A percentile compares a stretch with the other conserved stretches of the same genome.
phyloP scores from a whole-genome alignment of 148 eudicot species.

The Vaccinium macrocarpon region DNA sequence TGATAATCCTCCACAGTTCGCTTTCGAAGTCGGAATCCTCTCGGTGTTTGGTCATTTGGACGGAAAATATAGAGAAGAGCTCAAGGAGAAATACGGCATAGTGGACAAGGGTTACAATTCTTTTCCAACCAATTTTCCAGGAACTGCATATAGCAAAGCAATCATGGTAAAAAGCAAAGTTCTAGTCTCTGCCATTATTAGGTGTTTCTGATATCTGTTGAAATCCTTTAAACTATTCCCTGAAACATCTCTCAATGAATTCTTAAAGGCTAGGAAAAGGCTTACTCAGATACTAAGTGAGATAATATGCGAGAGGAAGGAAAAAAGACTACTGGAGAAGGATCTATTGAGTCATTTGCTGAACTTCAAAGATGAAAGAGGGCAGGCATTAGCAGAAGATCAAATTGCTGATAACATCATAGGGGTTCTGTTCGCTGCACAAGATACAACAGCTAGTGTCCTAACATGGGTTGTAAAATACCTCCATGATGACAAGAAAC shows the following conservation, averaged over 20 bases:
- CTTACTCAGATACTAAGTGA: constrained; percentile 45
- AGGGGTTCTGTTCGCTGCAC: constrained; percentile 89
- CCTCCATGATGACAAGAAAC: constrained; percentile 48
- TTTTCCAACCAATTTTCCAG: constrained; percentile 41
- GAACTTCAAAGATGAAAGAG: constrained; percentile 58
- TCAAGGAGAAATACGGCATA: constrained; percentile 37
- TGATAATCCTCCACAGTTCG: constrained; percentile 27
- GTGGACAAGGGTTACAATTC: constrained; percentile 50
- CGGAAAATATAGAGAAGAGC: constrained; percentile 21
- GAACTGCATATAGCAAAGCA: constrained; percentile 47
- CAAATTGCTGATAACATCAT: constrained; percentile 75
- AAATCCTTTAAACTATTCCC: not conserved
- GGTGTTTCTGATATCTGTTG: not conserved
- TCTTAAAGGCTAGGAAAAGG: constrained; percentile 59
- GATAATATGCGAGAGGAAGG: constrained; percentile 62
- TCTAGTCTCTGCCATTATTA: not conserved
- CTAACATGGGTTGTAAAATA: constrained; percentile 87
- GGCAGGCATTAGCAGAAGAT: constrained; percentile 46
- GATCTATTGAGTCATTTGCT: constrained; percentile 60
- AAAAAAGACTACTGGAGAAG: constrained; percentile 44
- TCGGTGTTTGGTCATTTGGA: constrained; percentile 39
- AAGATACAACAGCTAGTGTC: constrained; percentile 86
- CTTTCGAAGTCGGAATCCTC: constrained; percentile 48
- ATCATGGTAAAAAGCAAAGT: constrained; percentile 31
- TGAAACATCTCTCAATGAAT: not conserved